A percentile compares a stretch with the other conserved stretches of the same genome.
phyloP scores from a whole-genome alignment of 2,329 filamentous ascomycete genomes.

The Botrytis hyacinthi region DNA sequence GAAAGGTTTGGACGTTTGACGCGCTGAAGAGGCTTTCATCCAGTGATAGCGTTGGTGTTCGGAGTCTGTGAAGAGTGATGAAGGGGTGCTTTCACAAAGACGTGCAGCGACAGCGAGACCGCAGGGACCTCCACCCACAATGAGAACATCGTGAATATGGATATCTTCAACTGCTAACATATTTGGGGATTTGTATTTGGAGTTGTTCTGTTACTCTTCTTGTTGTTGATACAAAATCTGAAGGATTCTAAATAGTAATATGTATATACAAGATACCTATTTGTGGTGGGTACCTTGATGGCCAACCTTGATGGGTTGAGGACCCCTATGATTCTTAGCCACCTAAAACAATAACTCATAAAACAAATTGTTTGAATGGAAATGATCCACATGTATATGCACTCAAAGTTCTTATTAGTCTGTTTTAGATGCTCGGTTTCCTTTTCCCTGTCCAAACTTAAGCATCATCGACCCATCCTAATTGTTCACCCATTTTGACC shows the following conservation, averaged over 20 bases:
- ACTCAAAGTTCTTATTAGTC: not conserved
- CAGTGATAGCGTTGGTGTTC: conserved; percentile 78
- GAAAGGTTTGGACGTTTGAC: conserved; percentile 41
- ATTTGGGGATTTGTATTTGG: not conserved
- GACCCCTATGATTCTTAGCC: conserved; percentile 6
- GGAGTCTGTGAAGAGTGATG: conserved; percentile 78
- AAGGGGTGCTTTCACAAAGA: conserved; percentile 69
- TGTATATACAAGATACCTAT: conserved; percentile 8
- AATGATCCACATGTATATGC: not conserved
- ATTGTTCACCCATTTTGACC: conserved; percentile 82
- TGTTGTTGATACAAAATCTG: not conserved
- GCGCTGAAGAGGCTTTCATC: conserved; percentile 59
- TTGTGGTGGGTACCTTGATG: conserved; percentile 21
- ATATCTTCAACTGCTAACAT: conserved; percentile 21
- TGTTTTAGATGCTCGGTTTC: not conserved
- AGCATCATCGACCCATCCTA: conserved; percentile 68
- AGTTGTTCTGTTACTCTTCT: not conserved
- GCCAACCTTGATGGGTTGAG: conserved; percentile 10
- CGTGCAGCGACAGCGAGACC: conserved; percentile 72
- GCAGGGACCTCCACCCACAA: conserved; percentile 69
- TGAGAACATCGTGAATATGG: conserved; percentile 56
- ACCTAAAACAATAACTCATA: not conserved
- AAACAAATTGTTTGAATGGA: not conserved
- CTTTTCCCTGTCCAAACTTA: conserved; percentile 22
- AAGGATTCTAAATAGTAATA: not conserved